Conservation (phyloP, 2,329 filamentous ascomycete genomes). For the Pestalotiopsis fici region DNA sequence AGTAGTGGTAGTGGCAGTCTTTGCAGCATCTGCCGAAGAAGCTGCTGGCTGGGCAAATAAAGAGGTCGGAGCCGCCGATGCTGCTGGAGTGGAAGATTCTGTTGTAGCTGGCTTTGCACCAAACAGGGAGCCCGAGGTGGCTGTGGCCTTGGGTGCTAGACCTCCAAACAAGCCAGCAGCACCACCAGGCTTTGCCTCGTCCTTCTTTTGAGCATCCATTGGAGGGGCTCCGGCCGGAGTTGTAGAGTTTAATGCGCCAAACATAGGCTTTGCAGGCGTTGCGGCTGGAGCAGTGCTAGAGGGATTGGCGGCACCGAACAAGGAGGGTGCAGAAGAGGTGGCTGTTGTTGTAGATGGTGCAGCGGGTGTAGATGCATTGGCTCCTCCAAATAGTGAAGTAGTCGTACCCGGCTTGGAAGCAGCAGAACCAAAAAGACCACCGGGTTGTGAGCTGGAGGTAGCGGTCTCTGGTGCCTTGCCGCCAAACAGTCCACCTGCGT, state of each 20-base stretch:
- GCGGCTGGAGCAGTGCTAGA: conserved; percentile 24
- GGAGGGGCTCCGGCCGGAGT: conserved; percentile 59
- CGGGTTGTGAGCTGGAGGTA: conserved; percentile 21
- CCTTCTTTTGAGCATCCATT: conserved; percentile 24
- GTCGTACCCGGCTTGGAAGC: conserved; percentile 14
- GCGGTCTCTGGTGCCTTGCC: conserved; percentile 20
- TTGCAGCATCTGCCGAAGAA: neutral
- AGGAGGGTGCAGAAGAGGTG: conserved; percentile 47
- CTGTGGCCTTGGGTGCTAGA: conserved; percentile 14
- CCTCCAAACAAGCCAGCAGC: conserved; percentile 20
- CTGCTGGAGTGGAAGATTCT: neutral
- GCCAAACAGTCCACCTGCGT: conserved; percentile 27
- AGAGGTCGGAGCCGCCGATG: conserved; percentile 14
- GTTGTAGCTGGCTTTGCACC: conserved; percentile 24
- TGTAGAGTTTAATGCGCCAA: conserved; percentile 48
- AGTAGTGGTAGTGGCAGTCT: neutral
- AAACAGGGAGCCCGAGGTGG: conserved; percentile 19
- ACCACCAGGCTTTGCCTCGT: conserved; percentile 24
- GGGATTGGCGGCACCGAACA: neutral
- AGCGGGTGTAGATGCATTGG: neutral
- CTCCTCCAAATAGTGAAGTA: conserved; percentile 21
- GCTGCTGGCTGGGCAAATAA: conserved; percentile 2
- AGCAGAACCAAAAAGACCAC: conserved; percentile 22
- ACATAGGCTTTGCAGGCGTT: conserved; percentile 49
- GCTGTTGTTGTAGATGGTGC: conserved; percentile 25